These are phyloP conservation scores for Dothistroma septosporum DNA, from an alignment of 2,329 filamentous ascomycete genomes.

Conservation along the genomic window DNA sequence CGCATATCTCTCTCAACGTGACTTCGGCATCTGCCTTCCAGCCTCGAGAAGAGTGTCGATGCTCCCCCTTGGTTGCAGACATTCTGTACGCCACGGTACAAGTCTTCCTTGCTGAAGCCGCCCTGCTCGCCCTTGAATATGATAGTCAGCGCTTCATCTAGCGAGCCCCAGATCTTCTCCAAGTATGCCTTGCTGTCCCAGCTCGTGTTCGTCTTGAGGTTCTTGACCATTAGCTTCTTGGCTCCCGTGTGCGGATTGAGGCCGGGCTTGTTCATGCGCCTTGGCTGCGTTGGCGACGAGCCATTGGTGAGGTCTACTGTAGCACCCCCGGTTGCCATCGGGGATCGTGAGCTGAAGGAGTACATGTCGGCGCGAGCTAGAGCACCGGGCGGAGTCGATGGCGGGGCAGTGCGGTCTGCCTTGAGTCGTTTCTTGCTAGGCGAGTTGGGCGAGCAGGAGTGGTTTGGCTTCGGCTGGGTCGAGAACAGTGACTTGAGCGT, in stretches of 20 bases:
- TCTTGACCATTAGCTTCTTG: slow-evolving; percentile 90
- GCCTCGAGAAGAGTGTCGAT: slow-evolving; percentile 60
- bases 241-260: slow-evolving; percentile 74
- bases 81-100: slow-evolving; percentile 90
- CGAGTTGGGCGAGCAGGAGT: slow-evolving; percentile 26
- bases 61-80: slow-evolving; percentile 76
- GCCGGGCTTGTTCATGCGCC: slow-evolving; percentile 30
- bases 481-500: slow-evolving; percentile 47
- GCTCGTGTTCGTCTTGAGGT: slow-evolving; percentile 64
- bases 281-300: slow-evolving; percentile 30
- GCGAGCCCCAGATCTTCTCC: slow-evolving; percentile 66
- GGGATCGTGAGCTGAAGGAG: slow-evolving; percentile 41
- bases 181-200: slow-evolving; percentile 74
- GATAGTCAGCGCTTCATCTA: slow-evolving; percentile 67
- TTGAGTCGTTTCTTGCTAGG: slow-evolving; percentile 42
- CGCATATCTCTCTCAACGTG: slow-evolving; percentile 59
- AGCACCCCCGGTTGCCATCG: slow-evolving; percentile 35
- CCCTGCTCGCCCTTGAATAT: slow-evolving; percentile 65
- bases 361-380: slow-evolving; percentile 51
- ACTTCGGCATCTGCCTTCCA: slow-evolving; percentile 62
- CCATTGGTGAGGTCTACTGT: slow-evolving; percentile 45
- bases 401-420: slow-evolving; percentile 29
- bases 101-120: slow-evolving; percentile 69
- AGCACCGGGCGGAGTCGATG: slow-evolving; percentile 18
- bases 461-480: slow-evolving; percentile 27